Conservation (phyloP, 257 asterid genomes). For the Plantago elongata region DNA sequence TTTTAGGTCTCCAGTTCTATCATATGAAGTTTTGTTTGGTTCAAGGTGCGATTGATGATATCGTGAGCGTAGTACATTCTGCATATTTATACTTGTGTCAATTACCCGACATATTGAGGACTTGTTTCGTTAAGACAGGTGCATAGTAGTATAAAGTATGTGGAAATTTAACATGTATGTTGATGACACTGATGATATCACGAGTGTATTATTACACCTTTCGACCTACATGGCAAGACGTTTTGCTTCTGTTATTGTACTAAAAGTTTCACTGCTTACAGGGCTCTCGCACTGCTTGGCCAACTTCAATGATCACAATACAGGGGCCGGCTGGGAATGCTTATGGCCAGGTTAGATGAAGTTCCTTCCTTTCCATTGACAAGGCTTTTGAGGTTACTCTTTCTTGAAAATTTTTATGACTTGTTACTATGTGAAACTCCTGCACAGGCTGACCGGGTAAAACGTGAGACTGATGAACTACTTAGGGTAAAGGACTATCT, state of each 20-base stretch:
- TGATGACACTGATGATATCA: not conserved
- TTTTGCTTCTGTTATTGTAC: slow-evolving; percentile 10
- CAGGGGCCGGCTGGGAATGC: slow-evolving; percentile 96
- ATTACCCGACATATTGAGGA: no score
- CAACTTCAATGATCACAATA: slow-evolving; percentile 59
- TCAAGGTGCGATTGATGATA: no score
- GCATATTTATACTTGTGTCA: no score
- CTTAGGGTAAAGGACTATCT: slow-evolving; percentile 83
- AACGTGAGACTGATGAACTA: slow-evolving; percentile 81
- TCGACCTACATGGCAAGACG: not conserved
- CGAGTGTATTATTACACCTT: not conserved
- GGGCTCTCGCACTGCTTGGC: slow-evolving; percentile 86
- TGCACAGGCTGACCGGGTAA: slow-evolving; percentile 79
- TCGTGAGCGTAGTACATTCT: no score
- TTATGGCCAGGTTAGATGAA: slow-evolving; percentile 75
- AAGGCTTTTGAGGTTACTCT: not conserved
- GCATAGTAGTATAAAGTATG: not conserved
- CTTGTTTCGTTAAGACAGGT: no score
- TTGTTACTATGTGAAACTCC: slow-evolving; percentile 8
- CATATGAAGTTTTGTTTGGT: no score
- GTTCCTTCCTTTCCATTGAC: not conserved
- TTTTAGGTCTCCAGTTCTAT: no score
- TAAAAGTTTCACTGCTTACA: slow-evolving; percentile 24
- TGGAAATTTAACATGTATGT: not conserved
- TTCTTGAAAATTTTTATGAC: slow-evolving; percentile 4